Evolutionary conservation across 2,329 filamentous ascomycete genomes (phyloP).

Genomic region (Xylaria digitata): DNA sequence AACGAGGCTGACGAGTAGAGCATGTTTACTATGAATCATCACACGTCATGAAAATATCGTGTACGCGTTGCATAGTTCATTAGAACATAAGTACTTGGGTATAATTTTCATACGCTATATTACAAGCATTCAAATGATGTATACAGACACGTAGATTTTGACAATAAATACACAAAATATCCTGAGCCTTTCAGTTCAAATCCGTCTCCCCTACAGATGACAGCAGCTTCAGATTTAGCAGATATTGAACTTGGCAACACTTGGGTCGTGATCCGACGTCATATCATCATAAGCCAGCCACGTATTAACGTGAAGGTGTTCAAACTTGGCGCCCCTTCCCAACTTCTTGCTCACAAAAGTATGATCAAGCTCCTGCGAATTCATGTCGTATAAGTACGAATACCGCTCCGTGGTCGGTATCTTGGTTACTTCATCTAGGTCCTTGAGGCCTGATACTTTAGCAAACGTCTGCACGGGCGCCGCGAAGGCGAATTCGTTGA

Average conservation of each 20-base stretch:
- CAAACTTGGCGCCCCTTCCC: slow-evolving; percentile 58
- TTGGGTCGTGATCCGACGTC: slow-evolving; percentile 77
- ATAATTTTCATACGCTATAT: neutral
- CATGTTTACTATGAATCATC: neutral
- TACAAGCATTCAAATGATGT: neutral
- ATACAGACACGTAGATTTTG: neutral
- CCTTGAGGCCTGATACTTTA: slow-evolving; percentile 64
- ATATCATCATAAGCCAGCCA: slow-evolving; percentile 69
- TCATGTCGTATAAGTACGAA: slow-evolving; percentile 77
- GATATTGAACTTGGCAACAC: slow-evolving; percentile 70
- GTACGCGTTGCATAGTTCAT: neutral
- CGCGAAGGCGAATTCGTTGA: slow-evolving; percentile 77
- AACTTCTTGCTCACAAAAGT: slow-evolving; percentile 60
- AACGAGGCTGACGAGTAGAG: too few species aligned
- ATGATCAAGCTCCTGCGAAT: slow-evolving; percentile 77
- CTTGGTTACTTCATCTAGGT: slow-evolving; percentile 70
- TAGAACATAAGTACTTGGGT: neutral
- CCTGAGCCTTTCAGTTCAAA: neutral
- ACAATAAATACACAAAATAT: neutral
- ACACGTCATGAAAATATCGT: neutral
- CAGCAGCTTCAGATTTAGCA: slow-evolving; percentile 49
- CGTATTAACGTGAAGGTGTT: slow-evolving; percentile 78
- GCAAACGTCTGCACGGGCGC: slow-evolving; percentile 67
- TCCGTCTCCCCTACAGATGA: too few species aligned
- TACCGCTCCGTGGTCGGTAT: slow-evolving; percentile 70